A percentile compares a stretch with the other conserved stretches of the same genome.
phyloP scores from a whole-genome alignment of 192 early-diverging fungal species.

The Coemansia sp. region DNA sequence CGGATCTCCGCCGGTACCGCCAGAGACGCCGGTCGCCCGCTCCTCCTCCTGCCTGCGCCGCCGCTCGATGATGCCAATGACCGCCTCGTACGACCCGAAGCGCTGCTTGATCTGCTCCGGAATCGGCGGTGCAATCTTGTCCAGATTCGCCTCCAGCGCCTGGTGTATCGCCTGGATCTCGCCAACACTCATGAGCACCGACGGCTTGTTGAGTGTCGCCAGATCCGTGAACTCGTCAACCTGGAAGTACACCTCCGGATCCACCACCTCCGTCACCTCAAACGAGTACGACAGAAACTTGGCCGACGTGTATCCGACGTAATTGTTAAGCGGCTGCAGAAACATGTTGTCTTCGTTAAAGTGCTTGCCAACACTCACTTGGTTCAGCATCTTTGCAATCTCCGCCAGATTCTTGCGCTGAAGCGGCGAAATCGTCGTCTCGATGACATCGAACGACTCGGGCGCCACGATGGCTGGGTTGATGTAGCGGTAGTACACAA shows the following conservation, averaged over 20 bases:
- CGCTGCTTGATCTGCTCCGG: slow-evolving; percentile 56
- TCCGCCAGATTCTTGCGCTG: slow-evolving; percentile 98
- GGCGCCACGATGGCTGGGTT: slow-evolving; percentile 98
- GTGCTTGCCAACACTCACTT: slow-evolving; percentile 88
- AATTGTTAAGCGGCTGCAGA: slow-evolving; percentile 75
- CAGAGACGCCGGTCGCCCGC: slow-evolving; percentile 11
- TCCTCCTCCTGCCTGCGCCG: slow-evolving; percentile 47
- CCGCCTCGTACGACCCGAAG: slow-evolving; percentile 54
- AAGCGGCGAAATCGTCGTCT: slow-evolving; percentile 75
- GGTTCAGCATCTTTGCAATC: slow-evolving; percentile 92
- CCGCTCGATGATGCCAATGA: slow-evolving; percentile 52
- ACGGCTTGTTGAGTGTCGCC: slow-evolving; percentile 76
- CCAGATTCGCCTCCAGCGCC: slow-evolving; percentile 76
- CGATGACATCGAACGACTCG: slow-evolving; percentile 95
- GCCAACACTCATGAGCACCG: slow-evolving; percentile 84
- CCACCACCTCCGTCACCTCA: slow-evolving; percentile 80
- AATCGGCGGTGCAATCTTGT: slow-evolving; percentile 65
- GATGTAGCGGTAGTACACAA: slow-evolving; percentile 98
- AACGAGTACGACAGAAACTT: slow-evolving; percentile 86
- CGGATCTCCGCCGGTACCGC: neutral
- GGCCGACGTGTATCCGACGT: slow-evolving; percentile 73
- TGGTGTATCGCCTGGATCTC: slow-evolving; percentile 93
- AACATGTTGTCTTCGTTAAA: slow-evolving; percentile 74
- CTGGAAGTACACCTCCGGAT: slow-evolving; percentile 87
- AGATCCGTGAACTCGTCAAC: slow-evolving; percentile 90